Conservation (phyloP, 129 eudicot genomes). For the Glebionis coronaria region DNA sequence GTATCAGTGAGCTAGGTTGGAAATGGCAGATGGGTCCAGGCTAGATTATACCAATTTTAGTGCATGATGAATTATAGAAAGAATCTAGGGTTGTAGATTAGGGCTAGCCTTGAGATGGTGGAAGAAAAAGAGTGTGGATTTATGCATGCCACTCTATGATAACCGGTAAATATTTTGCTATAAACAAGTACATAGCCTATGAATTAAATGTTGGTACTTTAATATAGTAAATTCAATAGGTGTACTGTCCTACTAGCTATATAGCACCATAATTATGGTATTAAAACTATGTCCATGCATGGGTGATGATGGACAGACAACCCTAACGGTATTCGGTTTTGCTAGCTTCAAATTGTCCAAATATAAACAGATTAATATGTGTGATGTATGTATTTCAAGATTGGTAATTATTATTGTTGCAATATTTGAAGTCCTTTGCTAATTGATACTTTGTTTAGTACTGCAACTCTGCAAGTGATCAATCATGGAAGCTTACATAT, state of each 20-base stretch:
- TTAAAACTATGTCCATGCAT: conserved; percentile 14
- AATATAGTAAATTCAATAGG: conserved; percentile 3
- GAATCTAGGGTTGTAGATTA: conserved; percentile 40
- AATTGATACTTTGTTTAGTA: too few relatives aligned
- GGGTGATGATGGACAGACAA: conserved; percentile 17
- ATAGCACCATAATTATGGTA: conserved; percentile 26
- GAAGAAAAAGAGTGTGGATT: conserved; percentile 18
- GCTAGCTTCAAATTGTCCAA: conserved; percentile 6
- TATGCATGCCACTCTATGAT: conserved; percentile 14
- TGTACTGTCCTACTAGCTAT: conserved; percentile 20
- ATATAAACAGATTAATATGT: not conserved
- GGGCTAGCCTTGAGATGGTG: conserved; percentile 27
- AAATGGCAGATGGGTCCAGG: conserved; percentile 22
- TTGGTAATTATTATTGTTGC: not conserved
- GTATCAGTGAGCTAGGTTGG: conserved; percentile 17
- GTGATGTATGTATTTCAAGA: not conserved
- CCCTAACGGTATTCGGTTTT: conserved; percentile 23
- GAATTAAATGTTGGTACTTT: conserved; percentile 24
- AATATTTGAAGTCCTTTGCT: not conserved
- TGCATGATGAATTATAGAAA: conserved; percentile 27
- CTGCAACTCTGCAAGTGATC: too few relatives aligned
- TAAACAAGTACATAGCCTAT: conserved; percentile 28
- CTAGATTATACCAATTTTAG: conserved; percentile 22
- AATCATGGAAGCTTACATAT: too few relatives aligned
- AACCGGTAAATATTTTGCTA: conserved; percentile 10